Evolutionary conservation across 345 rosid genomes (phyloP), one percentile per base, ranked within the genome.

Genomic region (Lepidium africanum): DNA sequence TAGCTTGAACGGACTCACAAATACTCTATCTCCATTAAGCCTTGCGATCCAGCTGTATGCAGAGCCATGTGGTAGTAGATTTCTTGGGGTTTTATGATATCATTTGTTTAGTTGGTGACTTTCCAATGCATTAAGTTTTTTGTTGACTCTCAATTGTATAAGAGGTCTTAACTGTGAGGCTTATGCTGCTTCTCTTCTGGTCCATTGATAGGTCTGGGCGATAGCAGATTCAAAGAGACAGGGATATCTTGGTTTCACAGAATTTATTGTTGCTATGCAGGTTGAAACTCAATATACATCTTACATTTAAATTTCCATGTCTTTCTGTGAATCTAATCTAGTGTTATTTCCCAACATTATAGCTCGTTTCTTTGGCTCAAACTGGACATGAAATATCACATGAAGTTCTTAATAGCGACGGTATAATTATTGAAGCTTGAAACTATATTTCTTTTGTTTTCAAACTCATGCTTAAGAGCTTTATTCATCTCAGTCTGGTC

Each of bases 151-250:
- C 9, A 6, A 36, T 43, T 30, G 51, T 61, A 46, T 51, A 9
- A 23, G n/a, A 9, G 36, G 36, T 46, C 65, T 25, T 61, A 46
- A 67, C 5, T 32, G 5, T 53, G 41, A 39, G 2, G 59, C 60
- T 64, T 40, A 38, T 66, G 43, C 10, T 32, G 9, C 46, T 67
- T 59, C 32, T 16, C 47, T 50, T 42, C 9, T 61, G 54, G 9
- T 14, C 14, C 66, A 35, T 7, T 51, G 58, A 33, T 70, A 93
- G 98, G 84, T 90, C 27, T 93, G 98, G 98, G 94, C 98, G 5
- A 85, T 85, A 72, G 88, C 97, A 35, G 97, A 90, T 84, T 83
- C 96, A 30, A 93, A 83, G 79, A 76, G 96, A 38, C 97, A 87
- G 49, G 94, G 97, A 58, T 93, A 79, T 75, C 91, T 90, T 60